Percentiles rank a stretch among this genome's conserved stretches.
Conservation (phyloP, 345 rosid genomes). For the Salix brachista region DNA sequence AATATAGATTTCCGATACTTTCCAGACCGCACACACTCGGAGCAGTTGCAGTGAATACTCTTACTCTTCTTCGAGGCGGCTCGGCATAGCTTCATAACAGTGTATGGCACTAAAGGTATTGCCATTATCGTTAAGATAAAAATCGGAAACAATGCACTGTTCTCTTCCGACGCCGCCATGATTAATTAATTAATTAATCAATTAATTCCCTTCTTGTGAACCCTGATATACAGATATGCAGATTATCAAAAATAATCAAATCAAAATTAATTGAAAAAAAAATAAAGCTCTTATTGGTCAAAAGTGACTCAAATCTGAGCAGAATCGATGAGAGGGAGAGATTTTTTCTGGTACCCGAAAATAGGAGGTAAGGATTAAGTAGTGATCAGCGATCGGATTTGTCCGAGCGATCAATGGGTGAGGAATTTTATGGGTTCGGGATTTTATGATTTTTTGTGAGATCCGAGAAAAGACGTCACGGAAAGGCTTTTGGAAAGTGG, state of each 20-base stretch:
- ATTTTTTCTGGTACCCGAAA: neutral
- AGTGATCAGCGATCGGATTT: neutral
- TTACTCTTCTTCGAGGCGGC: conserved; percentile 67
- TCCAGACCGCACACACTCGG: conserved; percentile 73
- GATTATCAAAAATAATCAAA: neutral
- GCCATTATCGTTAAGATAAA: conserved; percentile 96
- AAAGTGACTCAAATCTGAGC: too few relatives aligned
- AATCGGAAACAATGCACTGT: conserved; percentile 79
- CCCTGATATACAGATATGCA: neutral
- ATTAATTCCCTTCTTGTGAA: neutral
- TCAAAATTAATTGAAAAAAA: neutral
- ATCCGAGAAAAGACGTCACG: conserved; percentile 6
- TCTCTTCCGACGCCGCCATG: conserved; percentile 97
- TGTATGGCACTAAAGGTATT: conserved; percentile 85
- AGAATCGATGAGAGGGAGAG: too few relatives aligned
- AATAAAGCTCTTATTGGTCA: too few relatives aligned
- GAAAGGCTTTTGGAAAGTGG: neutral
- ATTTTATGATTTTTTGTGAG: conserved; percentile 4
- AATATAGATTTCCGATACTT: conserved; percentile 85
- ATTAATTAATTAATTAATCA: neutral
- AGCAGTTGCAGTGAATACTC: conserved; percentile 77
- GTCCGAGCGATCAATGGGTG: too few relatives aligned
- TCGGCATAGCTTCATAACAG: conserved; percentile 59
- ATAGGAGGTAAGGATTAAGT: neutral
- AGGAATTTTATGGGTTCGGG: neutral